phyloP scores from a whole-genome alignment of 345 rosid species.

The Trapa bicornis region DNA sequence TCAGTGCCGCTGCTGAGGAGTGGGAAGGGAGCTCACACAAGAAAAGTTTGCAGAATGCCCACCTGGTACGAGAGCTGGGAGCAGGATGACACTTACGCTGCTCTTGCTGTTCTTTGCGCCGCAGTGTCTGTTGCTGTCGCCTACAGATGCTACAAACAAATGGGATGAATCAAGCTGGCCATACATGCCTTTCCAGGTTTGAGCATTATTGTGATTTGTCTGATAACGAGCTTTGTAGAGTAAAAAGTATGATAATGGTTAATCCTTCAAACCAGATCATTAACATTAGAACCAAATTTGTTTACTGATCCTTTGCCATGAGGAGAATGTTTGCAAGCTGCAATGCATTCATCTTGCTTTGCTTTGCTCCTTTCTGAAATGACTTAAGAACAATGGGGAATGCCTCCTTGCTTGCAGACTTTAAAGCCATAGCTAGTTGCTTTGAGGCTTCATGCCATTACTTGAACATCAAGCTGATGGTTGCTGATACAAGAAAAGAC shows the following conservation, averaged over 20 bases:
- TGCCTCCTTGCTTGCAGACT: too few species aligned
- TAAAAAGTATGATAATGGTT: neutral
- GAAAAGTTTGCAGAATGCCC: constrained; percentile 42
- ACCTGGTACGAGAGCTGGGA: constrained; percentile 83
- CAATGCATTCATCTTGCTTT: too few species aligned
- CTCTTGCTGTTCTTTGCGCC: constrained; percentile 62
- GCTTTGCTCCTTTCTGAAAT: too few species aligned
- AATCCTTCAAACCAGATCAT: neutral
- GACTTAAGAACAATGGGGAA: too few species aligned
- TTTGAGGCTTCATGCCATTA: too few species aligned
- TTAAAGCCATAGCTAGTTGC: too few species aligned
- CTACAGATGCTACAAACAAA: constrained; percentile 52
- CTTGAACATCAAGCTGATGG: too few species aligned
- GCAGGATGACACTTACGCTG: constrained; percentile 74
- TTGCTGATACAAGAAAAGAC: too few species aligned
- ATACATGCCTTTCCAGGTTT: neutral
- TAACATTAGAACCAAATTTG: neutral
- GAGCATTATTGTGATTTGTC: neutral
- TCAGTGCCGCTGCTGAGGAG: constrained; percentile 19
- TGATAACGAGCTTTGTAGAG: neutral
- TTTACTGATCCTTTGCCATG: neutral
- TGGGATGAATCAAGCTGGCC: neutral
- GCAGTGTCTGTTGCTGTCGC: constrained; percentile 73
- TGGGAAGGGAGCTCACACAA: constrained; percentile 21
- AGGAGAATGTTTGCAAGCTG: too few species aligned